A percentile compares a stretch with the other conserved stretches of the same genome.
Conservation (phyloP, 208 protist genomes). For the Trypanosomatidae sp. region DNA sequence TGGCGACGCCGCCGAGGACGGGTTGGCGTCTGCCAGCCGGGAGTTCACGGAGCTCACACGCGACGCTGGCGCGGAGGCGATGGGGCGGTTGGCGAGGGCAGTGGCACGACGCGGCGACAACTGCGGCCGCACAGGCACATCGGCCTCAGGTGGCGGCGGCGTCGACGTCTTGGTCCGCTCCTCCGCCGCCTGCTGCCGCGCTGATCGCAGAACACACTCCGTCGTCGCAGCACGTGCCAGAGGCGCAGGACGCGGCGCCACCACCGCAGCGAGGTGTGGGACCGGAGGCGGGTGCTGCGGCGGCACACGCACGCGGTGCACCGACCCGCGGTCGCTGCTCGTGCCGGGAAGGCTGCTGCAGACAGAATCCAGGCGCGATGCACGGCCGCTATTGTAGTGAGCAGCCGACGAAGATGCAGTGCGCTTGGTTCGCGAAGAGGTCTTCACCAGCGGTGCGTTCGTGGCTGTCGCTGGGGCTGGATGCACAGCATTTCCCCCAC, state of each 20-base stretch:
- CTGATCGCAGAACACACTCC: not conserved
- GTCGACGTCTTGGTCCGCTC: not conserved
- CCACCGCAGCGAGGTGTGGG: not conserved
- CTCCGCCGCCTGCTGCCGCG: too few relatives aligned
- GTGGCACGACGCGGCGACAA: not conserved
- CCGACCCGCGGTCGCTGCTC: too few relatives aligned
- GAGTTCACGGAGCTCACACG: constrained; percentile 40
- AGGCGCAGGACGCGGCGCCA: not conserved
- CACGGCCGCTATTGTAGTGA: too few relatives aligned
- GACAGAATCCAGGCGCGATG: too few relatives aligned
- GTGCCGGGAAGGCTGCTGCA: too few relatives aligned
- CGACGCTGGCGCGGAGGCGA: constrained; percentile 25
- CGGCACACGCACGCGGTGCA: too few relatives aligned
- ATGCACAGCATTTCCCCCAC: too few relatives aligned
- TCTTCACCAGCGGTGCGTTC: too few relatives aligned
- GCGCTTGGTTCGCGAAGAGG: too few relatives aligned
- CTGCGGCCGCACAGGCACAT: constrained; percentile 4
- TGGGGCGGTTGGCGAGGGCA: constrained; percentile 1
- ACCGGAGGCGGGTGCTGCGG: too few relatives aligned
- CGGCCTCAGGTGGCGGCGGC: constrained; percentile 7
- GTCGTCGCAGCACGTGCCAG: not conserved
- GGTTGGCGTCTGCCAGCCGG: constrained; percentile 6
- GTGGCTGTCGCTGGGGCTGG: too few relatives aligned
- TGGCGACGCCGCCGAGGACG: not conserved
- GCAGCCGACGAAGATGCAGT: too few relatives aligned